Base-by-base conservation (phyloP, 371 early-diverging fungal species). In the Smittium mucronatum region DNA sequence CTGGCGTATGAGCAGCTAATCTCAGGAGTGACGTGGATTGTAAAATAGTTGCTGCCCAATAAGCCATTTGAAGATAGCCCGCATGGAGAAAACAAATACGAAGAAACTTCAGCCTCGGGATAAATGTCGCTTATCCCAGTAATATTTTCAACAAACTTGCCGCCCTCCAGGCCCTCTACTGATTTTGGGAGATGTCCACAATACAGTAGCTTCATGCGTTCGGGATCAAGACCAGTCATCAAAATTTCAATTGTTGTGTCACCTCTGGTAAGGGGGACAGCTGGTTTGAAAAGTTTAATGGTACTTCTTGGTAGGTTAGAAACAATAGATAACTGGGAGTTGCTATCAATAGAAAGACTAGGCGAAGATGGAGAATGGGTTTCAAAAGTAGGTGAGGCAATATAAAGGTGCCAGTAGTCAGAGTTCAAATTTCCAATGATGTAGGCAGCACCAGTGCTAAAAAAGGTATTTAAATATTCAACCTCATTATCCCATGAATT, bases 11-110 rank as follows among this genome's bases (percentile, higher is more conserved):
- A 94, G 86, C 93, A 96, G 71, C 84, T 81, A 29, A 84, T 87
- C 79, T 96, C 97, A n/a, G 97, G 97, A n/a, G 97, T 96, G n/a
- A 96, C 95, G 74, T 96, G 97, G 76, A 94, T 88, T n/a, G 91
- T 94, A 76, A 85, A 95, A 79, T 95, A 96, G 70, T 89, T 84
- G 57, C 84, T 87, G 17, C 82, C 78, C 70, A 83, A 84, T n/a
- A 95, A 77, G 1, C 90, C 94, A 74, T 96, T 95, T 73, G 90
- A 83, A 21, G 94, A 94, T 75, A 92, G 95, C 5, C 97, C 95
- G 75, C 95, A n/a, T n/a, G n/a, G n/a, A n/a, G n/a, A n/a, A n/a
- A n/a, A n/a, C n/a, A n/a, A n/a, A n/a, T n/a, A n/a, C n/a, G n/a
- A n/a, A n/a, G n/a, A n/a, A n/a, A n/a, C n/a, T n/a, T n/a, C n/a